Base-by-base conservation (phyloP, 768 basidiomycete species). In the Lactifluus subvellereus region DNA sequence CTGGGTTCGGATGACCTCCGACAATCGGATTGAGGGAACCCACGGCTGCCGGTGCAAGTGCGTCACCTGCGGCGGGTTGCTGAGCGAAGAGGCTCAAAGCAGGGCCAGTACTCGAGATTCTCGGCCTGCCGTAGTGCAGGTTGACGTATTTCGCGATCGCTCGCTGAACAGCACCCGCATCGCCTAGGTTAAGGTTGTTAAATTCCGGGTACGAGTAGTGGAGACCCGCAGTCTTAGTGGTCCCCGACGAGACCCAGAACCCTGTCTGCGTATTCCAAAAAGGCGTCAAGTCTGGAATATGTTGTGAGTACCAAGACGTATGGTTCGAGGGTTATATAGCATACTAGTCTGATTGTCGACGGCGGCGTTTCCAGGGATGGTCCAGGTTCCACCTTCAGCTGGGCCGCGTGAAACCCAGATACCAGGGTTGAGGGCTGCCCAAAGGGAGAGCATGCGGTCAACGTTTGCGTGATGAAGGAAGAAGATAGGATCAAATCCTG, bases 141-240 rank as follows among this genome's bases (percentile, higher is more conserved):
- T 76, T 75, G 20, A 81, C 73, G 22, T 66, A 69, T 20, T 67
- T 57, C 18, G 69, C 69, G 49, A 80, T 78, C n/a, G 72, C 75
- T 5, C 48, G 54, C 45, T 64, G 35, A 33, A 78, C 73, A 0
- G 71, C 70, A 7, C 16, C 48, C 9, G 68, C 55, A 61, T 77
- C 67, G 9, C 64, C 67, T 59, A 73, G 57, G 50, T 77, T 69
- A 38, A 79, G 72, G 9, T 71, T 72, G 55, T 78, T 77, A 69
- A 82, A 81, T 40, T 83, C 82, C 11, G 82, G 81, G 68, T 83
- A 82, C 1, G 78, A 74, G 66, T 83, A 84, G 35, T 76, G 73
- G 14, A 82, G 69, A 9, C 65, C 67, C 9, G 30, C 43, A 6
- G 74, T 62, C 8, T 74, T 74, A 40, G 73, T 70, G 6, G 73